These are phyloP conservation scores for Astrephomene gubernaculifera DNA, from an alignment of 139 green algal species.

Conservation along the genomic window DNA sequence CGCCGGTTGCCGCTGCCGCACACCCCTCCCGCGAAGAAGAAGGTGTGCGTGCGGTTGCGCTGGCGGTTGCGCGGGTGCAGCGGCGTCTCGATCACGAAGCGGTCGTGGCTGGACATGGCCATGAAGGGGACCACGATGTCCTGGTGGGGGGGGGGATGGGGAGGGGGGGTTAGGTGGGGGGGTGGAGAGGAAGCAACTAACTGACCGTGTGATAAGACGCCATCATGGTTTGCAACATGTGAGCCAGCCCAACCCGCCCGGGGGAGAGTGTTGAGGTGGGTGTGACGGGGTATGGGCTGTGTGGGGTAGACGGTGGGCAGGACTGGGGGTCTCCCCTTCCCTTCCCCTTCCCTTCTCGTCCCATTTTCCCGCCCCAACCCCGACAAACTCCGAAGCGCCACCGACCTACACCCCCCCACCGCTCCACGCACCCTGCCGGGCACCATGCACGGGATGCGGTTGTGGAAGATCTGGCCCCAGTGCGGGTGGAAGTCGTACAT, in stretches of 20 bases:
- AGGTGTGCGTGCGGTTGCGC: constrained; percentile 48
- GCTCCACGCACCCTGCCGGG: constrained; percentile 52
- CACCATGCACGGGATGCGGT: constrained; percentile 55
- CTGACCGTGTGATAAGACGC: no score
- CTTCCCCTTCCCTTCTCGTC: no score
- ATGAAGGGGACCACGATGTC: constrained; percentile 66
- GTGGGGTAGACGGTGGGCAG: no score
- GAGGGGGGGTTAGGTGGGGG: no score
- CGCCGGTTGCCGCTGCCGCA: constrained; percentile 55
- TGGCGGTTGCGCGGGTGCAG: constrained; percentile 51
- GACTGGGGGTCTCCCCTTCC: no score
- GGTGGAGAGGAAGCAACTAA: no score
- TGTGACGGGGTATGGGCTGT: no score
- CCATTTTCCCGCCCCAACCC: no score
- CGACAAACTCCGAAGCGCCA: no score
- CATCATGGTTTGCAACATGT: no score
- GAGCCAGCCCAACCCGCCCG: neutral
- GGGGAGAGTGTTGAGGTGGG: neutral
- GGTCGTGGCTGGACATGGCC: constrained; percentile 64
- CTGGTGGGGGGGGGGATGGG: neutral
- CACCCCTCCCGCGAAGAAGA: constrained; percentile 57
- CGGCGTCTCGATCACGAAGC: constrained; percentile 62
- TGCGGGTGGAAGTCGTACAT: constrained; percentile 63
- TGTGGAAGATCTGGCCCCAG: constrained; percentile 61
- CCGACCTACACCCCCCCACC: no score